Conservation (phyloP, 2,329 filamentous ascomycete genomes). For the Exophiala lecanii-corni region DNA sequence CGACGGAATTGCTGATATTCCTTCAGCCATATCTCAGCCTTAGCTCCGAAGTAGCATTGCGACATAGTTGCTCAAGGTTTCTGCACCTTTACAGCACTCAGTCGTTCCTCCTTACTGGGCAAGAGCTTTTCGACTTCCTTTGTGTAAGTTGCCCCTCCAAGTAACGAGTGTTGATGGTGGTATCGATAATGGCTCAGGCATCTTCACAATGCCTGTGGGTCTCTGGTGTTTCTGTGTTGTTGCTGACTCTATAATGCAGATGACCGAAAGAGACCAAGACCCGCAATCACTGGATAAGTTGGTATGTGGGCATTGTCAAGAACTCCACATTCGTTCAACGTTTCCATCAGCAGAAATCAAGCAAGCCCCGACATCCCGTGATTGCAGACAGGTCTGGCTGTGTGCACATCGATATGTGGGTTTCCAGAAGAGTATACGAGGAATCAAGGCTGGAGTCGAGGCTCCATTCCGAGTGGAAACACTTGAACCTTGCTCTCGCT, state of each 20-base stretch:
- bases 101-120: conserved; percentile 24
- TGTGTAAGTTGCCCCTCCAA: conserved; percentile 12
- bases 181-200: no score
- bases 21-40: conserved; percentile 22
- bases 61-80: conserved; percentile 25
- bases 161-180: no score
- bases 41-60: conserved; percentile 24
- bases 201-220: no score
- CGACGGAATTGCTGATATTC: conserved; percentile 24
- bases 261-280: conserved; percentile 27
- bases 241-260: no score
- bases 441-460: conserved; percentile 25
- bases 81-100: conserved; percentile 23
- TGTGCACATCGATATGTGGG: conserved; percentile 25
- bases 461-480: conserved; percentile 24
- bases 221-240: no score
- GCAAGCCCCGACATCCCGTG: conserved; percentile 16
- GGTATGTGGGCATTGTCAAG: conserved; percentile 24
- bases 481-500: conserved; percentile 25
- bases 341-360: conserved; percentile 24
- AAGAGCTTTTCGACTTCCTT: conserved; percentile 26
- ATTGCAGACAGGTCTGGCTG: conserved; percentile 27
- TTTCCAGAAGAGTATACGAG: conserved; percentile 22
- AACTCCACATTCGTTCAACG: conserved; percentile 19
- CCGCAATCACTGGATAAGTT: conserved; percentile 20